Evolutionary conservation across 2,329 filamentous ascomycete species (phyloP).

Genomic region (Verticillium nonalfalfae): DNA sequence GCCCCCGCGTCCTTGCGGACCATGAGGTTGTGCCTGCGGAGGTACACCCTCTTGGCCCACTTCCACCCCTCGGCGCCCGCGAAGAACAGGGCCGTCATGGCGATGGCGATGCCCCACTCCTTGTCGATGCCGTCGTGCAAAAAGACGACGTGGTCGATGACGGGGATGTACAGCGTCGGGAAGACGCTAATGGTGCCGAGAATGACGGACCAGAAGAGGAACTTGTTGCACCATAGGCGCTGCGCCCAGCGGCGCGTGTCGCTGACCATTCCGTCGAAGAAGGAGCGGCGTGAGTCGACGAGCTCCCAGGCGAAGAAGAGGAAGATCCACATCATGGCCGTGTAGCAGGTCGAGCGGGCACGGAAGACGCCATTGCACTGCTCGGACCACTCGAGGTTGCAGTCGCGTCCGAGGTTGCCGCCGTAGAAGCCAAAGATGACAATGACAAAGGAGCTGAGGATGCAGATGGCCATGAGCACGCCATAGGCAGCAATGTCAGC

Average conservation of each 20-base stretch:
- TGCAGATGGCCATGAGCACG: slow-evolving; percentile 55
- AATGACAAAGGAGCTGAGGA: slow-evolving; percentile 49
- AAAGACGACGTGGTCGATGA: slow-evolving; percentile 59
- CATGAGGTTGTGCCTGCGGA: slow-evolving; percentile 23
- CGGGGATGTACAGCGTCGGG: slow-evolving; percentile 61
- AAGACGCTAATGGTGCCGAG: slow-evolving; percentile 51
- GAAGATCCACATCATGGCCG: slow-evolving; percentile 61
- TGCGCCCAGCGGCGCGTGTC: slow-evolving; percentile 43
- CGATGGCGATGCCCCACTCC: slow-evolving; percentile 65
- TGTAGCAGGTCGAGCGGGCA: slow-evolving; percentile 60
- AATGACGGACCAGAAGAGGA: slow-evolving; percentile 42
- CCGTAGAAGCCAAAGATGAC: slow-evolving; percentile 49
- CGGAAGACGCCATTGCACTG: slow-evolving; percentile 54
- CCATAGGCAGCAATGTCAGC: slow-evolving; percentile 59
- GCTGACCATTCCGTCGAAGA: slow-evolving; percentile 51
- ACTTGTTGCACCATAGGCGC: slow-evolving; percentile 49
- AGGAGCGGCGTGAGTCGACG: slow-evolving; percentile 56
- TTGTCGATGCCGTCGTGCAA: slow-evolving; percentile 58
- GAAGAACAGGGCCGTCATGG: slow-evolving; percentile 47
- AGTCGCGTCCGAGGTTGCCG: slow-evolving; percentile 50
- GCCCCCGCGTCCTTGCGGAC: neutral
- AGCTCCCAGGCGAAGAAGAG: slow-evolving; percentile 66
- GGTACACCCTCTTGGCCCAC: slow-evolving; percentile 54
- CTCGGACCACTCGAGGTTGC: slow-evolving; percentile 46
- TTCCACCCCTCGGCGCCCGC: slow-evolving; percentile 61